These are phyloP conservation scores for Sorghum bicolor DNA, from an alignment of 176 grass and related monocot genomes.

Conservation along the genomic window DNA sequence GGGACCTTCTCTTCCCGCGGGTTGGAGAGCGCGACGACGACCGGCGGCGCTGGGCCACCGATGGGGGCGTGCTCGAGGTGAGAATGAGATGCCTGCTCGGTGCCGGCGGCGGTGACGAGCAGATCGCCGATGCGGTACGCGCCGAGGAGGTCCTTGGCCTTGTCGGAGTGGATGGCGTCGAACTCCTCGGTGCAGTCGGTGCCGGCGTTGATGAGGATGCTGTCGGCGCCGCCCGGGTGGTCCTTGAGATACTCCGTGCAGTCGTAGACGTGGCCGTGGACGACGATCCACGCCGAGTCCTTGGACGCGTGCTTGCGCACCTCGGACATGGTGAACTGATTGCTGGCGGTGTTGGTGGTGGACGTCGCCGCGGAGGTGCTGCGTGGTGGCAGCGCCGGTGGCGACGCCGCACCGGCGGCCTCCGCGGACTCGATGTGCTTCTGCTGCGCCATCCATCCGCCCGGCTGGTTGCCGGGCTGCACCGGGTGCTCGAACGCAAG, in stretches of 20 bases:
- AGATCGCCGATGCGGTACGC: conserved; percentile 73
- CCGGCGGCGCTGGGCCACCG: background rate
- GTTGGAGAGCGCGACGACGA: conserved; percentile 44
- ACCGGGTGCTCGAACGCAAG: conserved; percentile 72
- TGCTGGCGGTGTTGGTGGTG: background rate
- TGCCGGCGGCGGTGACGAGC: conserved; percentile 3
- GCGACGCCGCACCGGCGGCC: conserved; percentile 15
- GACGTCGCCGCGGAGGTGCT: conserved; percentile 29
- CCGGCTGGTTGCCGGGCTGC: conserved; percentile 64
- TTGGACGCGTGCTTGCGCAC: conserved; percentile 53
- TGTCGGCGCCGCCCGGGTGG: conserved; percentile 82
- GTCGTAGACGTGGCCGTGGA: conserved; percentile 83
- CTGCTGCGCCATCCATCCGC: conserved; percentile 75
- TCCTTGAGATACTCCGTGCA: conserved; percentile 80
- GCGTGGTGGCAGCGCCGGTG: background rate
- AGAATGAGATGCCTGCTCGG: background rate
- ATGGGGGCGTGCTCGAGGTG: conserved; percentile 9
- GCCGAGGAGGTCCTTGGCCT: conserved; percentile 49
- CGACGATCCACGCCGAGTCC: conserved; percentile 80
- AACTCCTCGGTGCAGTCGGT: conserved; percentile 92
- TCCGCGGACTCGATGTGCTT: conserved; percentile 49
- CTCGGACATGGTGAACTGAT: conserved; percentile 44
- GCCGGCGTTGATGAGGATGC: conserved; percentile 94
- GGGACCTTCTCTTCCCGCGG: conserved; percentile 54
- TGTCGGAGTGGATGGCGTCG: conserved; percentile 88